These are phyloP conservation scores for Cinnamomum micranthum DNA, from an alignment of 164 flowering plant species.

Conservation along the genomic window DNA sequence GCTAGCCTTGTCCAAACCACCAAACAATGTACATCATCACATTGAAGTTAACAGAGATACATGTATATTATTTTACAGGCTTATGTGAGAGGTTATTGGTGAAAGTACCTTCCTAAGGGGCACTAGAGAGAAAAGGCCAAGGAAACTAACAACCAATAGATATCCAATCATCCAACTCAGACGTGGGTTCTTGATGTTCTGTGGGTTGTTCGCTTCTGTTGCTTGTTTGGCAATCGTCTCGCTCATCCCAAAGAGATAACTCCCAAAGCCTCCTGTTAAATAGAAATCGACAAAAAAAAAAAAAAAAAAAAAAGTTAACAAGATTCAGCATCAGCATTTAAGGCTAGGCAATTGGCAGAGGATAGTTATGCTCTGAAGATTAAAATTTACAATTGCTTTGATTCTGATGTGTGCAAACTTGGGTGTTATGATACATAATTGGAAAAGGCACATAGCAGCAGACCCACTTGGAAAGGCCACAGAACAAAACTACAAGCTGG, in stretches of 20 bases:
- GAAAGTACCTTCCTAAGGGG: constrained; percentile 47
- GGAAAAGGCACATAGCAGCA: too few relatives aligned
- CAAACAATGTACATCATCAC: too few relatives aligned
- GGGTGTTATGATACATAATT: too few relatives aligned
- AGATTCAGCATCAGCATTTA: too few relatives aligned
- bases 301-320: too few relatives aligned
- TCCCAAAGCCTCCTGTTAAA: constrained; percentile 51
- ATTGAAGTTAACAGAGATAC: too few relatives aligned
- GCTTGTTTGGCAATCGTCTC: constrained; percentile 34
- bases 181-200: constrained; percentile 33
- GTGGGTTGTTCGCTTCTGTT: constrained; percentile 23
- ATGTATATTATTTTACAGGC: background rate
- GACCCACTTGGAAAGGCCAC: too few relatives aligned
- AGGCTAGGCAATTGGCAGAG: background rate
- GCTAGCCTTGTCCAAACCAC: too few relatives aligned
- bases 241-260: constrained; percentile 50
- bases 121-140: constrained; percentile 51
- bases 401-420: too few relatives aligned
- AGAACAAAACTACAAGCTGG: too few relatives aligned
- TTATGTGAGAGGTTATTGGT: background rate
- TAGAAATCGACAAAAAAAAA: background rate
- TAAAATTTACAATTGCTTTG: too few relatives aligned
- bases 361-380: too few relatives aligned
- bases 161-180: constrained; percentile 56
- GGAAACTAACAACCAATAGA: constrained; percentile 45